Evolutionary conservation across 345 rosid species (phyloP), one percentile per base, ranked within the genome.

Genomic region (Capsella bursapastoris): DNA sequence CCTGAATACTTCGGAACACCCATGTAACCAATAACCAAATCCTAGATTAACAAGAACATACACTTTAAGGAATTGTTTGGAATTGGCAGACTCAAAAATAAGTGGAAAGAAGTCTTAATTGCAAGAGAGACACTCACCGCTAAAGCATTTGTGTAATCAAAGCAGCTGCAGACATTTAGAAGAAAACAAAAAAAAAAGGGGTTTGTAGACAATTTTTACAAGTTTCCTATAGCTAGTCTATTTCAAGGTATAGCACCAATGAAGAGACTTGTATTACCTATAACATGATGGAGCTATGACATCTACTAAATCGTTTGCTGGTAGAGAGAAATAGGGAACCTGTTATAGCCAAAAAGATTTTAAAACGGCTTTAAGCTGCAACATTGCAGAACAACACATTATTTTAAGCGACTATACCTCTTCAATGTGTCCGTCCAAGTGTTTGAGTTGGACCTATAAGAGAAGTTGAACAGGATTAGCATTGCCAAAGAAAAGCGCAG

Each of bases 241-340:
- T 25, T 61, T 45, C 35, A 61, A 22, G 66, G 34, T n/a, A 62
- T 43, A 15, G 22, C 15, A 3, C 15, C 52, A 14, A 62, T 28
- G 37, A 51, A 52, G 48, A 63, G 47, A 41, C 38, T 66, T 41
- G 64, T 52, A 78, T 78, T 78, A 91, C 97, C 98, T 94, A 76
- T 94, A 94, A 79, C 98, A 94, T 64, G 98, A 91, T 63, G 97
- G 96, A 74, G 97, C 97, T 61, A 90, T 94, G 70, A 90, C 96
- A 83, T 94, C 95, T 53, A 86, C 95, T 72, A 90, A 87, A 16
- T 91, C 95, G 25, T 87, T 94, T 75, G 98, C 95, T 68, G 97
- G 97, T 77, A 94, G 90, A 85, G 88, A 90, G 90, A 94, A 94
- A 88, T 94, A 94, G 72, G 97, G 98, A 82, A 91, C 98, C 98